Conservation (phyloP, 2,329 filamentous ascomycete species). For the Colletotrichum abscissum region DNA sequence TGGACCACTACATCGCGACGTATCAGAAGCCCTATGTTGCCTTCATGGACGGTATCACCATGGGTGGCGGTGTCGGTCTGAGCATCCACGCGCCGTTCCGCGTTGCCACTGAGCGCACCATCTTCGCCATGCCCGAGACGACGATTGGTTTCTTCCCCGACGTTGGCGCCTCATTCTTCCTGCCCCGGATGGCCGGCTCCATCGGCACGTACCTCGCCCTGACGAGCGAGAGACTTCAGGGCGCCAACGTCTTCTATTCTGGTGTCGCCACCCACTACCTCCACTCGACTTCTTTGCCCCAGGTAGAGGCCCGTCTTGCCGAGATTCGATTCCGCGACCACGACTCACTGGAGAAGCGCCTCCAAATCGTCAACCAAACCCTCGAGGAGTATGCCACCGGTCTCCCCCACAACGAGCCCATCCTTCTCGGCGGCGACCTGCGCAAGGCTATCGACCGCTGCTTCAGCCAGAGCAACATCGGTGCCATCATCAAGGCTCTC, state of each 20-base stretch:
- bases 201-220: conserved; percentile 93
- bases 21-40: conserved; percentile 94
- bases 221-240: conserved; percentile 85
- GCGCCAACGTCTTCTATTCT: conserved; percentile 88
- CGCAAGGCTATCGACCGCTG: conserved; percentile 87
- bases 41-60: conserved; percentile 97
- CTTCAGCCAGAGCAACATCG: conserved; percentile 75
- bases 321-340: conserved; percentile 91
- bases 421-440: conserved; percentile 74
- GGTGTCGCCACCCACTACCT: conserved; percentile 97
- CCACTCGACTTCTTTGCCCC: conserved; percentile 86
- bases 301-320: conserved; percentile 84
- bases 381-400: conserved; percentile 93
- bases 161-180: conserved; percentile 95
- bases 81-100: conserved; percentile 95
- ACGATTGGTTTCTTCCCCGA: conserved; percentile 99
- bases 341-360: conserved; percentile 69
- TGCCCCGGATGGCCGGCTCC: conserved; percentile 87
- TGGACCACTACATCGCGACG: conserved; percentile 95
- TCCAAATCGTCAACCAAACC: conserved; percentile 82
- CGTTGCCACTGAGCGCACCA: conserved; percentile 93
- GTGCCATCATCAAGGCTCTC: conserved; percentile 78
- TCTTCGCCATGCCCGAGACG: conserved; percentile 99
- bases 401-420: conserved; percentile 79
- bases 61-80: conserved; percentile 96